Conservation (phyloP, 352 stramenopile genomes). For the Pythium apleroticum region DNA sequence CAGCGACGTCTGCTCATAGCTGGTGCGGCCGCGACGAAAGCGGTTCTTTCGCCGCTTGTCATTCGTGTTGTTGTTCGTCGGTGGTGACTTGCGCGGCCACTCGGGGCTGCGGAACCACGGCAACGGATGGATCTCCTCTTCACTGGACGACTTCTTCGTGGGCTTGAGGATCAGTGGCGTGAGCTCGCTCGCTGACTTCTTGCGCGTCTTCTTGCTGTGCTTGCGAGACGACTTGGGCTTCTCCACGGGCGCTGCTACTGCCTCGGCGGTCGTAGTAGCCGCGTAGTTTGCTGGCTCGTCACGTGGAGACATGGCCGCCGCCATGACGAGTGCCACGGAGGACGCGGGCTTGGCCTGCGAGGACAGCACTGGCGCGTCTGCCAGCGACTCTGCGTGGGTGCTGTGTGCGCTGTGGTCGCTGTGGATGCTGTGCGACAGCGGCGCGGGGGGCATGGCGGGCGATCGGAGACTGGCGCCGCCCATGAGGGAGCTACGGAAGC, state of each 20-base stretch:
- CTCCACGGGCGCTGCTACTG: not conserved
- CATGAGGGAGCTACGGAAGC: slow-evolving; percentile 8
- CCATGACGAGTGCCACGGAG: not conserved
- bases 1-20: slow-evolving; percentile 19
- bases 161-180: slow-evolving; percentile 43
- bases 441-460: slow-evolving; percentile 17
- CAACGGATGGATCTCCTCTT: slow-evolving; percentile 70
- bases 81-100: slow-evolving; percentile 36
- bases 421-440: slow-evolving; percentile 19
- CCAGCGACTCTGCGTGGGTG: not conserved
- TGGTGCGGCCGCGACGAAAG: slow-evolving; percentile 15
- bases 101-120: slow-evolving; percentile 80
- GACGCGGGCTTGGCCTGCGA: not conserved
- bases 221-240: slow-evolving; percentile 15
- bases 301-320: not conserved
- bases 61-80: slow-evolving; percentile 7
- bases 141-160: slow-evolving; percentile 20
- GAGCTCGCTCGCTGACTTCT: slow-evolving; percentile 32
- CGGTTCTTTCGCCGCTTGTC: slow-evolving; percentile 20
- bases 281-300: not conserved
- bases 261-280: not conserved
- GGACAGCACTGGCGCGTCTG: not conserved
- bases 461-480: slow-evolving; percentile 14
- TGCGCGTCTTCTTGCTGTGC: slow-evolving; percentile 22
- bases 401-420: slow-evolving; percentile 7